phyloP scores from a whole-genome alignment of 768 basidiomycete genomes.

The Amanita subjunquillea region DNA sequence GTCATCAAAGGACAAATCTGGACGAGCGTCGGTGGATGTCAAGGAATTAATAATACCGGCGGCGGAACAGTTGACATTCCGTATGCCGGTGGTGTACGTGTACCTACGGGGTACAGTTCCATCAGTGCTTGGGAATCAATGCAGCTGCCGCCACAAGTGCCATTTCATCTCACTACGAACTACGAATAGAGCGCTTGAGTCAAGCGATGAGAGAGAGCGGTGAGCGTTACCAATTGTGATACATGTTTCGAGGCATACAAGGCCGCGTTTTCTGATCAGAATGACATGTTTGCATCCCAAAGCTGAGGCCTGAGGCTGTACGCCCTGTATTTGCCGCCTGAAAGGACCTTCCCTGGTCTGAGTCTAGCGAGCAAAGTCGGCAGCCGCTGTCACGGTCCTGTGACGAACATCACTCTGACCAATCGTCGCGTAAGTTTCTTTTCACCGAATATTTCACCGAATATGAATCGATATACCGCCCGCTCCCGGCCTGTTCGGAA shows the following conservation, averaged over 20 bases:
- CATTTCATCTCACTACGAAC: not conserved
- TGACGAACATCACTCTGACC: not conserved
- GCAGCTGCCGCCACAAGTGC: not conserved
- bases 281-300: not conserved
- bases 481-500: too few relatives aligned
- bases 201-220: not conserved
- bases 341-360: not conserved
- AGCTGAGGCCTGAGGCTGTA: not conserved
- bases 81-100: not conserved
- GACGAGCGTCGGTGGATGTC: conserved; percentile 1
- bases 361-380: too few relatives aligned
- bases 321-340: not conserved
- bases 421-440: not conserved
- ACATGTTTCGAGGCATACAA: not conserved
- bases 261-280: not conserved
- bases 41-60: not conserved
- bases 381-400: not conserved
- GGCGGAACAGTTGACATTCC: not conserved
- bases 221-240: not conserved
- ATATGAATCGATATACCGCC: not conserved
- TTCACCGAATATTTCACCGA: not conserved
- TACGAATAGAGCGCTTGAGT: not conserved
- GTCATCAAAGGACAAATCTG: conserved; percentile 1
- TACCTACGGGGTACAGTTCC: not conserved
- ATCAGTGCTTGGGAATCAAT: not conserved